Percentiles rank a stretch among this genome's conserved stretches.
Conservation (phyloP, 306 rosid species). For the Lablab purpureus region DNA sequence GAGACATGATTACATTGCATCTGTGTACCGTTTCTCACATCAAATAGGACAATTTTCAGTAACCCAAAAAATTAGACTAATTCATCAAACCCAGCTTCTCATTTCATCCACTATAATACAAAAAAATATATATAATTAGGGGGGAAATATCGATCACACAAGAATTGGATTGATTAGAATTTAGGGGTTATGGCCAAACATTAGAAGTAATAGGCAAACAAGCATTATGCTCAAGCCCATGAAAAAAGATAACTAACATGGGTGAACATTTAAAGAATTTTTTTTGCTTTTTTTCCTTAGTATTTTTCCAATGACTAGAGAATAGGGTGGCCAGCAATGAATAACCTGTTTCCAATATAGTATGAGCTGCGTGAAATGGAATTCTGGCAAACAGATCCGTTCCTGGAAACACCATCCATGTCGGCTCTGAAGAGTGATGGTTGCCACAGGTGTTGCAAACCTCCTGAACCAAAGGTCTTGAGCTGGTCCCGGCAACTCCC, state of each 20-base stretch:
- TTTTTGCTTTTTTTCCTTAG: not conserved
- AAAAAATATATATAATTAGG: not conserved
- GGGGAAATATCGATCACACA: not conserved
- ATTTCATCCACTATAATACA: slow-evolving; percentile 8
- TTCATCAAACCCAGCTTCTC: slow-evolving; percentile 7
- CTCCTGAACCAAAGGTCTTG: slow-evolving; percentile 84
- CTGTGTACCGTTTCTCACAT: slow-evolving; percentile 15
- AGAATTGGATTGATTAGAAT: not conserved
- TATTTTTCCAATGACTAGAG: not conserved
- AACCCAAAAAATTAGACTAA: slow-evolving; percentile 32
- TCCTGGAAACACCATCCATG: slow-evolving; percentile 89
- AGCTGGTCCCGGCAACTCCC: slow-evolving; percentile 63
- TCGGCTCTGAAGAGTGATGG: slow-evolving; percentile 75
- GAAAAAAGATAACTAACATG: slow-evolving; percentile 4
- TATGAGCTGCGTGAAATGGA: slow-evolving; percentile 91
- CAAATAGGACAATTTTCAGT: not conserved
- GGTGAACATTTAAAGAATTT: slow-evolving; percentile 11
- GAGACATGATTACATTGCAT: slow-evolving; percentile 23
- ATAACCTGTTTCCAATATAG: slow-evolving; percentile 80
- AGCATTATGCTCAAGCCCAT: slow-evolving; percentile 15
- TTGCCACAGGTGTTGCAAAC: slow-evolving; percentile 85
- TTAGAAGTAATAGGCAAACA: not conserved
- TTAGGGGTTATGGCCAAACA: slow-evolving; percentile 4
- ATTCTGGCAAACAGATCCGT: slow-evolving; percentile 79
- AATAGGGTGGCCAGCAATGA: not conserved